phyloP scores from a whole-genome alignment of 352 stramenopile genomes.

The Globisporangium solare region DNA sequence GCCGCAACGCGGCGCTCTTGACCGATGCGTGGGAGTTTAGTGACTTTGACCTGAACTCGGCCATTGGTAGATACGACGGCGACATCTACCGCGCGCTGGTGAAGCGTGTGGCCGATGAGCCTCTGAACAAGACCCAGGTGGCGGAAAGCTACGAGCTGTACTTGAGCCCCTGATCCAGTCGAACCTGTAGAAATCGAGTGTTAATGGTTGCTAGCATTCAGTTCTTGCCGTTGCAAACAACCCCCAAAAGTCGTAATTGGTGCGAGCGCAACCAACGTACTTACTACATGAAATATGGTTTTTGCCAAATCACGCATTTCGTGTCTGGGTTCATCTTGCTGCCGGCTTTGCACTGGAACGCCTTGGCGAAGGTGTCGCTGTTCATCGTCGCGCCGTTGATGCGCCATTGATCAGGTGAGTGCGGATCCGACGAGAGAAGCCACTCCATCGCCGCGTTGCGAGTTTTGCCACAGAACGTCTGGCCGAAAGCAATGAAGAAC shows the following conservation, averaged over 20 bases:
- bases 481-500: conserved; percentile 63
- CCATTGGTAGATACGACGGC: conserved; percentile 57
- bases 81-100: conserved; percentile 66
- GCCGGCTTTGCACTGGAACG: conserved; percentile 39
- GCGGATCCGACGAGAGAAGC: conserved; percentile 37
- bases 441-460: conserved; percentile 29
- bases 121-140: conserved; percentile 54
- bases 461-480: conserved; percentile 54
- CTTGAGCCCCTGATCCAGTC: conserved; percentile 34
- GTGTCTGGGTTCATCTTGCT: conserved; percentile 42
- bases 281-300: too few relatives aligned
- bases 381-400: conserved; percentile 68
- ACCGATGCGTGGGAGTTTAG: conserved; percentile 34
- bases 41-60: conserved; percentile 65
- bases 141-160: conserved; percentile 56
- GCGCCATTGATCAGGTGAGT: conserved; percentile 40
- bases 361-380: conserved; percentile 38
- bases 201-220: background rate
- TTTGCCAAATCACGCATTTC: conserved; percentile 50
- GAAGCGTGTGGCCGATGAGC: conserved; percentile 38
- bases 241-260: too few relatives aligned
- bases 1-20: conserved; percentile 32
- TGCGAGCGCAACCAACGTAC: too few relatives aligned
- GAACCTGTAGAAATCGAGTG: conserved; percentile 14
- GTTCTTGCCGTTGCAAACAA: too few relatives aligned